Evolutionary conservation across 2,329 filamentous ascomycete genomes (phyloP), one percentile per base, ranked within the genome.

Genomic region (Stagonosporopsis vannaccii): DNA sequence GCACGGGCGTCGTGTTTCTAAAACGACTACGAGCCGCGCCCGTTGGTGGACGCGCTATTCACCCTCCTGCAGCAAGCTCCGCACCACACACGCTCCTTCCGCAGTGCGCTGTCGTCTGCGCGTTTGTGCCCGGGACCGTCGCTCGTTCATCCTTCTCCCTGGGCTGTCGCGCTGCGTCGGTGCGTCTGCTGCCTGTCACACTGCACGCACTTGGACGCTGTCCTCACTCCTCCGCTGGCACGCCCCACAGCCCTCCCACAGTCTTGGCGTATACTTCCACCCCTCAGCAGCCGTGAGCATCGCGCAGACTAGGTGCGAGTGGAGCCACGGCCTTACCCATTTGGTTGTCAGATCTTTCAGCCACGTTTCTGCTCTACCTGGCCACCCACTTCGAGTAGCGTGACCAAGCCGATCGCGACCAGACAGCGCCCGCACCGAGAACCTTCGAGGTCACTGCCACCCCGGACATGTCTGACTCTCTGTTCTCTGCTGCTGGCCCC

Each of bases 291-390:
- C 26, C 39, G 49, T 28, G 33, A 48, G 26, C 51, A 47, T 41
- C 43, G 26, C 44, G 50, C 50, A 51, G 43, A 47, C 43, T 58
- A 56, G 56, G 53, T 56, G 43, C 50, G 20, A 59, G 56, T 62
- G 61, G 60, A 63, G 62, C 61, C 57, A 61, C 59, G 58, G 50
- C 58, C 57, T 63, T 63, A 58, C 61, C 58, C 59, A 61, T 63
- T 59, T 59, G 58, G 61, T 41, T 57, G 61, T 52, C 61, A 66
- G 53, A 59, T 62, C 64, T 60, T 60, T 57, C 64, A 68, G 64
- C 66, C 64, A 66, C 66, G 62, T 66, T 60, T 63, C 57, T 47
- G 32, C 41, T 59, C 59, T 54, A 58, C 61, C 62, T 53, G 57
- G 56, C 55, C 59, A 52, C 47, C 48, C 51, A 57, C 59, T 55